phyloP scores from a whole-genome alignment of 2,329 filamentous ascomycete genomes.

The Fusarium haematococcum region DNA sequence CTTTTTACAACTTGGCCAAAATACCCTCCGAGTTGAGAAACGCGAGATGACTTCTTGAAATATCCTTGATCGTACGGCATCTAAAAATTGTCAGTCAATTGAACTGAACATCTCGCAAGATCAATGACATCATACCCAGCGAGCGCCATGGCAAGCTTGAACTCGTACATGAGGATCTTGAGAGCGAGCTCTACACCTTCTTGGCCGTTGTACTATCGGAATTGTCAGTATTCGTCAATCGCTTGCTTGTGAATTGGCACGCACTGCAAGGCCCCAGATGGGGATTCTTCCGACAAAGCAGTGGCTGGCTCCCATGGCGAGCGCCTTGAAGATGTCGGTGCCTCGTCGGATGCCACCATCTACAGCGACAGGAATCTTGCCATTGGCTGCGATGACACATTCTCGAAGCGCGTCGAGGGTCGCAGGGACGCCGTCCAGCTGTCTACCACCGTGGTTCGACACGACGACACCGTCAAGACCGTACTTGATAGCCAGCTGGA shows the following conservation, averaged over 20 bases:
- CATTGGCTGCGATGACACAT: constrained; percentile 68
- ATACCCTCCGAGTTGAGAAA: constrained; percentile 29
- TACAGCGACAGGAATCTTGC: constrained; percentile 67
- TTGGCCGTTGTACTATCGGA: constrained; percentile 41
- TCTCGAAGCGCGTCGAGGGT: constrained; percentile 71
- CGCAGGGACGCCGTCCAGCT: constrained; percentile 59
- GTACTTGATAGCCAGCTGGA: constrained; percentile 43
- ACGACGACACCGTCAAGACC: constrained; percentile 48
- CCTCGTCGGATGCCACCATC: constrained; percentile 48
- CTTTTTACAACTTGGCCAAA: constrained; percentile 26
- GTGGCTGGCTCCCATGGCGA: constrained; percentile 46
- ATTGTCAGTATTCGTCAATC: not conserved
- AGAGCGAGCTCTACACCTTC: constrained; percentile 49
- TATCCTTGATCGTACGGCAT: constrained; percentile 38
- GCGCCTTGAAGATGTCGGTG: constrained; percentile 48
- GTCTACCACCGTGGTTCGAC: constrained; percentile 39
- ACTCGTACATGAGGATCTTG: constrained; percentile 48
- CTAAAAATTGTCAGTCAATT: constrained; percentile 2
- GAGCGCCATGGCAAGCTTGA: constrained; percentile 44
- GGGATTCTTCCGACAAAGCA: constrained; percentile 45
- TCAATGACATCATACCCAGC: constrained; percentile 20
- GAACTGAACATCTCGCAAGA: not conserved
- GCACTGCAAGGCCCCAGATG: constrained; percentile 52
- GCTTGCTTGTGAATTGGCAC: not conserved
- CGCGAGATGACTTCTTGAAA: constrained; percentile 31